A percentile compares a stretch with the other conserved stretches of the same genome.
phyloP scores from a whole-genome alignment of 2,329 filamentous ascomycete genomes.

The Penicillium janthinellum region DNA sequence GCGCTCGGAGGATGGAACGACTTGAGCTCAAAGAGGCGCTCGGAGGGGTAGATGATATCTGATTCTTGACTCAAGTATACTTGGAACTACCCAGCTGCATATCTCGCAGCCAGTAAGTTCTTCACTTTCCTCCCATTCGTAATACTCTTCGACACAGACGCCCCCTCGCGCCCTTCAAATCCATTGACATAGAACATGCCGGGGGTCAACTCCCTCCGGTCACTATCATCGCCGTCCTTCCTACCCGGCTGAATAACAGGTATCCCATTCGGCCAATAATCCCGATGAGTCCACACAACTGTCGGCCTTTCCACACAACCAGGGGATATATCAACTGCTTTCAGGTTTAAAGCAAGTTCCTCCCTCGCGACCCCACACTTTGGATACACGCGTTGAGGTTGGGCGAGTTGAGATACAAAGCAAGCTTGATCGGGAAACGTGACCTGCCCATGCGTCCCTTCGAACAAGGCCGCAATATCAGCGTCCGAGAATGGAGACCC shows the following conservation, averaged over 20 bases:
- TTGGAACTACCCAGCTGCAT: neutral
- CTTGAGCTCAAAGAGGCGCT: too few relatives aligned
- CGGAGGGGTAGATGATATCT: too few relatives aligned
- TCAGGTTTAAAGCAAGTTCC: neutral
- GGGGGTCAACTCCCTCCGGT: neutral
- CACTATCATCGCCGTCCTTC: neutral
- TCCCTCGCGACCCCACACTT: neutral
- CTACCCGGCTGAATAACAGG: neutral
- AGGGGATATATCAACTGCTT: neutral
- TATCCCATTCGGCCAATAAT: constrained; percentile 7
- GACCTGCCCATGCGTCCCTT: neutral
- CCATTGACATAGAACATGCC: constrained; percentile 2
- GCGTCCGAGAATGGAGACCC: constrained; percentile 1
- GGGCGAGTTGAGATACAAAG: neutral
- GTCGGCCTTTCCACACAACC: neutral
- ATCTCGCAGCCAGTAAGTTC: neutral
- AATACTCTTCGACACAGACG: constrained; percentile 1
- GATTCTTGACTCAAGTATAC: too few relatives aligned
- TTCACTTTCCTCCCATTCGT: neutral
- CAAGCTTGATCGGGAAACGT: constrained; percentile 11
- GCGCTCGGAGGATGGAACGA: too few relatives aligned
- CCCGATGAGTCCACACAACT: constrained; percentile 8
- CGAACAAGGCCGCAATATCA: constrained; percentile 4
- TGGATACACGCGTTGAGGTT: neutral
- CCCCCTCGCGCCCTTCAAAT: neutral